Base-by-base conservation (phyloP, 345 rosid species). In the Kernera saxatilis region DNA sequence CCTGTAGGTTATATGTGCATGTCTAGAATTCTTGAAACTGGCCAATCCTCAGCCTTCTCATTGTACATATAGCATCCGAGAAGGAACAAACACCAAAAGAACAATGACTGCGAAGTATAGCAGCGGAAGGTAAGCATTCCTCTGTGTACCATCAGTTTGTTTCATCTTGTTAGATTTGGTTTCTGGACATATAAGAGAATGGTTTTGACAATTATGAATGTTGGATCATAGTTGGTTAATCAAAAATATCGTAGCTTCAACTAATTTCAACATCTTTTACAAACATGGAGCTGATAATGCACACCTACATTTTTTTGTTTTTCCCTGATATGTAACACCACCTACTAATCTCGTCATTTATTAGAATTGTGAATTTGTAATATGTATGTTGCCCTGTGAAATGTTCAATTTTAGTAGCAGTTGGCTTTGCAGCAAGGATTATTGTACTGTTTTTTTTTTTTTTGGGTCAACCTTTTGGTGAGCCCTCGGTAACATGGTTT, bases 1-100 rank as follows among this genome's bases (percentile, higher is more conserved):
- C 67, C 63, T 41, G 69, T 22, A 5, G 19, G 25, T 8, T 71
- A 15, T 72, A 29, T 14, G n/a, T n/a, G n/a, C n/a, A n/a, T n/a
- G 53, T 48, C 5, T 43, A 48, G 9, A 13, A 10, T 46, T 79
- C 87, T 56, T 55, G 66, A 67, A 77, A 77, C 15, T 64, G 46
- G 19, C 43, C 62, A 72, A 46, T 30, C 46, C 64, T 56, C 61
- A 48, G 75, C 12, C n/a, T 82, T 71, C 68, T 67, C 84, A 36
- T 73, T 78, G 80, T 82, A 81, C 46, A 78, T 43, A 64, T 71
- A 78, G 39, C 72, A 71, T 56, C 88, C 91, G 17, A 87, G 86
- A 12, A 88, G 74, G 46, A 86, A 71, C 0, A 83, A 23, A 0
- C n/a, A n/a, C n/a, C n/a, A 86, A 80, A 74, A 74, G 79, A 67